Percentiles rank a stretch among this genome's conserved stretches.
Conservation (phyloP, 345 rosid species). For the Salix exigua region DNA sequence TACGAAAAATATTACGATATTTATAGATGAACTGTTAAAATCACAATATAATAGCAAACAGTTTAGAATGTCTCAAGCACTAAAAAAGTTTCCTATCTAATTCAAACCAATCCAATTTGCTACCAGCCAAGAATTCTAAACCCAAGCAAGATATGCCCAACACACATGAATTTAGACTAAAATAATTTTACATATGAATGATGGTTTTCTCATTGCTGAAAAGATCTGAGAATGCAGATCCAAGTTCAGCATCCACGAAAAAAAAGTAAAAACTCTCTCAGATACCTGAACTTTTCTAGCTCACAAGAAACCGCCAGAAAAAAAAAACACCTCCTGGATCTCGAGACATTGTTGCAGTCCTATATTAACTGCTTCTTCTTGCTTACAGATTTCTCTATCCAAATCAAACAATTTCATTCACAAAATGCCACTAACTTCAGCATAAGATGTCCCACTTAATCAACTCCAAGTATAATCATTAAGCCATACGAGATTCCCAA, state of each 20-base stretch:
- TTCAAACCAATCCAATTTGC: not conserved
- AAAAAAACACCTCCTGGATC: not conserved
- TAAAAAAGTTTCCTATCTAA: not conserved
- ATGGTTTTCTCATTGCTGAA: no score
- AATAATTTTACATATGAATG: no score
- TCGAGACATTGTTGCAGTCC: no score
- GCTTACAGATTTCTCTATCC: no score
- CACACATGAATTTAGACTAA: no score
- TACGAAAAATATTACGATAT: not conserved
- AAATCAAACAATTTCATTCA: no score
- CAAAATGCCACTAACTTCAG: no score
- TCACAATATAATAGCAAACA: not conserved
- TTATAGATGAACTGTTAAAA: not conserved
- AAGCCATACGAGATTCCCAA: not conserved
- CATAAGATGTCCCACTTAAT: not conserved
- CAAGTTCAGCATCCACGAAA: not conserved
- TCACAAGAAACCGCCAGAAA: no score
- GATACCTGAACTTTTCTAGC: not conserved
- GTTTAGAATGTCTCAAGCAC: not conserved
- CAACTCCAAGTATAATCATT: not conserved
- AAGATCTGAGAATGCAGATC: no score
- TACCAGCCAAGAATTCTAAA: not conserved
- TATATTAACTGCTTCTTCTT: no score
- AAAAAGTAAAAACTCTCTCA: not conserved
- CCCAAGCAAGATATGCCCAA: no score